Conservation (phyloP, 306 rosid species). For the Glycyrrhiza uralensis region DNA sequence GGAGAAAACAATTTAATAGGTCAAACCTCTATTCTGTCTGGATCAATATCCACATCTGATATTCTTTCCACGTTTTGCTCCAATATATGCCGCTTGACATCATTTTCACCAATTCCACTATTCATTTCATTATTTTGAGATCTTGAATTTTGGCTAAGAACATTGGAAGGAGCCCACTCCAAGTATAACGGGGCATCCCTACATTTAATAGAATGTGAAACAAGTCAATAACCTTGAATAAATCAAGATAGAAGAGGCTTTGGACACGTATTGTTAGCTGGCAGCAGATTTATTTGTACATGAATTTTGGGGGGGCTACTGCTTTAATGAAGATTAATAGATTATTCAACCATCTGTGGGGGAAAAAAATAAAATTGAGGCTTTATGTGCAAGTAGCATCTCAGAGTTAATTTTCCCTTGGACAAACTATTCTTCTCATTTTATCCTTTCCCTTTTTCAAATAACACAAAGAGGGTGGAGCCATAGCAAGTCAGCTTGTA, state of each 20-base stretch:
- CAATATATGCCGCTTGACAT: conserved; percentile 52
- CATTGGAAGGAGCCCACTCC: conserved; percentile 89
- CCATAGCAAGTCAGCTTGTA: background rate
- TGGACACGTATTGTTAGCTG: background rate
- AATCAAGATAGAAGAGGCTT: conserved; percentile 1
- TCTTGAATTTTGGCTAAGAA: conserved; percentile 54
- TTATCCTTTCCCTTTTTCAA: background rate
- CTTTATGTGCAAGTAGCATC: background rate
- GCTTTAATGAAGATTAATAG: background rate
- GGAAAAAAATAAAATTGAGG: background rate
- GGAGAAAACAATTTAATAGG: background rate
- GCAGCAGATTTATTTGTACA: background rate
- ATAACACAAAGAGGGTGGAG: background rate
- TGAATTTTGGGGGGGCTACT: background rate
- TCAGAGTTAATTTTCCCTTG: background rate
- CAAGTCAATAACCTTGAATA: conserved; percentile 20
- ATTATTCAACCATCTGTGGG: background rate
- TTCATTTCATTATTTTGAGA: conserved; percentile 40
- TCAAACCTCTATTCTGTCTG: conserved; percentile 82
- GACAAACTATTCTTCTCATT: background rate
- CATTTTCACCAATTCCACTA: conserved; percentile 47
- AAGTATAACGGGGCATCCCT: conserved; percentile 91
- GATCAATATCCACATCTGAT: conserved; percentile 62
- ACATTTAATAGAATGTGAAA: conserved; percentile 15
- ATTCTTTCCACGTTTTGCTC: conserved; percentile 57